Conservation (phyloP, 768 basidiomycete species). For the Tulasnella sp. region DNA sequence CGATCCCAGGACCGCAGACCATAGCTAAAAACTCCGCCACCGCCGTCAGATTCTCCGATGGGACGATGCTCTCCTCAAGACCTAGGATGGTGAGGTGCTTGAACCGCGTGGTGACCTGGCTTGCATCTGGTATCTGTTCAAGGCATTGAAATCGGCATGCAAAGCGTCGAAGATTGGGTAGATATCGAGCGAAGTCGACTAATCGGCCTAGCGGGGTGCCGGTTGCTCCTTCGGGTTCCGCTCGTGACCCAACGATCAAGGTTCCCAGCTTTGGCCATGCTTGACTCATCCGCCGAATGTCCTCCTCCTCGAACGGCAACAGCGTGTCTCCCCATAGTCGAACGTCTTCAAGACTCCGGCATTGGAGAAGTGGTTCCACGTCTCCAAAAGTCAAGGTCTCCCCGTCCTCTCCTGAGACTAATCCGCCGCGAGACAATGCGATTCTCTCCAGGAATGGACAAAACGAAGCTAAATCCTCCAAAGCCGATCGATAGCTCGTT, state of each 20-base stretch:
- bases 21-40: neutral
- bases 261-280: neutral
- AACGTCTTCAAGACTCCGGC: neutral
- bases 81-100: neutral
- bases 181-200: neutral
- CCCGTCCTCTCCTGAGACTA: neutral
- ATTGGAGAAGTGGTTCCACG: neutral
- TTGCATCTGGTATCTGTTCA: neutral
- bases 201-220: neutral
- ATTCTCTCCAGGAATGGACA: neutral
- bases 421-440: neutral
- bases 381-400: neutral
- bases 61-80: neutral
- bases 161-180: neutral
- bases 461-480: neutral
- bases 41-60: neutral
- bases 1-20: neutral
- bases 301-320: neutral
- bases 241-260: neutral
- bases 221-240: neutral
- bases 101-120: neutral
- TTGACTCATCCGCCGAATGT: neutral
- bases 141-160: neutral
- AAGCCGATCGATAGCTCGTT: neutral
- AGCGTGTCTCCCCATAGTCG: neutral